Conservation (phyloP, 2,329 filamentous ascomycete species). For the Macrophomina tecta region DNA sequence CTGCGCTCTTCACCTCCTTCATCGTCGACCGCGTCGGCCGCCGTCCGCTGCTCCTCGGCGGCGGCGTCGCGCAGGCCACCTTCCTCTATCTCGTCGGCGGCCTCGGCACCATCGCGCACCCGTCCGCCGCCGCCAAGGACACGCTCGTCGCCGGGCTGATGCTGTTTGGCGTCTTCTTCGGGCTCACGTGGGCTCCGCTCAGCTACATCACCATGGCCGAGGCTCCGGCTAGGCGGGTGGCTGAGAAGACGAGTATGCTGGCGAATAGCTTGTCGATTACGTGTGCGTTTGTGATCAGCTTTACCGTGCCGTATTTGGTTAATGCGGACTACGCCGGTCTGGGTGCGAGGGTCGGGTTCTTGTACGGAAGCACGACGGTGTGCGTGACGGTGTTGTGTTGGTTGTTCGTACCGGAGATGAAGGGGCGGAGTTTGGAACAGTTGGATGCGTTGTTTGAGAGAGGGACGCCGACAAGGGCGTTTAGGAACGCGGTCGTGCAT, state of each 20-base stretch:
- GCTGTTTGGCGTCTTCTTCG: constrained; percentile 68
- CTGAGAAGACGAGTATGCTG: constrained; percentile 69
- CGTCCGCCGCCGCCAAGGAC: constrained; percentile 60
- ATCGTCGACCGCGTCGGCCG: constrained; percentile 49
- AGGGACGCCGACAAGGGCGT: constrained; percentile 7
- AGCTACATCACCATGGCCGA: constrained; percentile 60
- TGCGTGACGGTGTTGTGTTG: constrained; percentile 44
- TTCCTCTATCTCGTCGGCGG: constrained; percentile 59
- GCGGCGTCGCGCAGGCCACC: constrained; percentile 54
- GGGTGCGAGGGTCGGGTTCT: constrained; percentile 48
- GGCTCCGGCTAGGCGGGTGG: constrained; percentile 73
- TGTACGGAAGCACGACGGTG: constrained; percentile 33
- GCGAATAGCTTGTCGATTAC: constrained; percentile 51
- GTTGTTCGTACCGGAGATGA: constrained; percentile 44
- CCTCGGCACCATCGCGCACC: constrained; percentile 57
- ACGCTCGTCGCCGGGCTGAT: constrained; percentile 64
- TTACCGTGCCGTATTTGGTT: constrained; percentile 69
- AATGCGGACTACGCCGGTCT: constrained; percentile 55
- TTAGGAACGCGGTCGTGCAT: neutral
- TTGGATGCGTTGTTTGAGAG: constrained; percentile 44
- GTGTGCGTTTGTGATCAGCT: constrained; percentile 62
- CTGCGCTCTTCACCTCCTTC: constrained; percentile 13
- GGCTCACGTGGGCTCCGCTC: constrained; percentile 62
- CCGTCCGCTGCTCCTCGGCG: constrained; percentile 47
- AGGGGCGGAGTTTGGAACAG: constrained; percentile 42